These are phyloP conservation scores for Aspergillus vadensis DNA, from an alignment of 2,329 filamentous ascomycete genomes.

Conservation along the genomic window DNA sequence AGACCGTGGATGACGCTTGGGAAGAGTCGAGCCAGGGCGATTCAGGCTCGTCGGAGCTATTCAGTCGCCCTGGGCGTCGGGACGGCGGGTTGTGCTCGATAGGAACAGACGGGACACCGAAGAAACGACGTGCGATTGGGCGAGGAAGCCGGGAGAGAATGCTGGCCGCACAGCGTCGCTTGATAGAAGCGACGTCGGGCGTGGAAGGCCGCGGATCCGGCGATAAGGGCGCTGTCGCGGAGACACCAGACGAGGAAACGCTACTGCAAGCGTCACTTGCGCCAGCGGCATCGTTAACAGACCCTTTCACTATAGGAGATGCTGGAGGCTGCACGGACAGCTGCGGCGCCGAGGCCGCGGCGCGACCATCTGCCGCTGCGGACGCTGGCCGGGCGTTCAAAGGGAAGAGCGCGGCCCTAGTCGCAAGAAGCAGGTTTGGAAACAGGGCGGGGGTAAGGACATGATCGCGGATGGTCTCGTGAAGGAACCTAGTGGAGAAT, in stretches of 20 bases:
- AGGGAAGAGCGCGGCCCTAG: constrained; percentile 81
- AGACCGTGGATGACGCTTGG: constrained; percentile 14
- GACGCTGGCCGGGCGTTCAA: constrained; percentile 71
- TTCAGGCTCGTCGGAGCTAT: background rate
- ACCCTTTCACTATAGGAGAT: constrained; percentile 18
- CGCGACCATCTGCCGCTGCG: constrained; percentile 15
- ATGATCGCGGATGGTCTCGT: constrained; percentile 57
- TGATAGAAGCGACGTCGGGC: constrained; percentile 43
- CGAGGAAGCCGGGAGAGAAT: constrained; percentile 47
- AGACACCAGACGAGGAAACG: constrained; percentile 16
- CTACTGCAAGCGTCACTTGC: constrained; percentile 26
- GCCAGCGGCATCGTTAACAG: constrained; percentile 20
- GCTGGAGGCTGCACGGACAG: constrained; percentile 28
- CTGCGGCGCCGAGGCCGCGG: constrained; percentile 23
- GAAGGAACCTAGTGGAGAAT: constrained; percentile 43
- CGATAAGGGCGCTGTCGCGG: constrained; percentile 19
- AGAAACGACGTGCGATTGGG: constrained; percentile 48
- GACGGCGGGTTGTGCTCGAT: background rate
- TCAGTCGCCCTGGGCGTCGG: background rate
- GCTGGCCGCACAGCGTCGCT: constrained; percentile 47
- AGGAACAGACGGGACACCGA: constrained; percentile 35
- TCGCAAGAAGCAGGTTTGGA: constrained; percentile 59
- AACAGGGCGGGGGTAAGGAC: constrained; percentile 66
- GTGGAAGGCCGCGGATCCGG: constrained; percentile 26
- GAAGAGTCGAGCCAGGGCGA: constrained; percentile 3